phyloP scores from a whole-genome alignment of 163 green algal genomes.

The Chlorella variabilis region DNA sequence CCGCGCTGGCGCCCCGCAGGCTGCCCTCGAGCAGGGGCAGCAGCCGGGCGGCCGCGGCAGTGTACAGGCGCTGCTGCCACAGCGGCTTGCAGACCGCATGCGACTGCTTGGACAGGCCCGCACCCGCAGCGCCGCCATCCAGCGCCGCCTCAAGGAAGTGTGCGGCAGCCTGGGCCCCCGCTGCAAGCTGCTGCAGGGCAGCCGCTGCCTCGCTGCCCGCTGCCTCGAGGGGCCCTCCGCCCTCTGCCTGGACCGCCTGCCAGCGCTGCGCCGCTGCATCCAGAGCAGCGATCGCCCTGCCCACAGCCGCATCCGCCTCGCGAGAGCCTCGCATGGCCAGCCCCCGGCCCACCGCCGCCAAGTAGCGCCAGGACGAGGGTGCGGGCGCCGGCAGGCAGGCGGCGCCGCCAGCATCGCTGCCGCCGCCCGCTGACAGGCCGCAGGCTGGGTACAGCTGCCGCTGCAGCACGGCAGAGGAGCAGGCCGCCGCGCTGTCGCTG shows the following conservation, averaged over 20 bases:
- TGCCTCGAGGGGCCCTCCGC: background rate
- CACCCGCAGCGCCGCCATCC: background rate
- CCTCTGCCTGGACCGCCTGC: background rate
- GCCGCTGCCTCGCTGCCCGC: background rate
- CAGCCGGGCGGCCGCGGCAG: background rate
- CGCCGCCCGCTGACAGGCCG: background rate
- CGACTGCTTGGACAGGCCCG: constrained; percentile 1
- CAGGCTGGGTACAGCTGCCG: constrained; percentile 5
- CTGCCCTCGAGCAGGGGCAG: constrained; percentile 27
- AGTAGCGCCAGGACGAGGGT: constrained; percentile 6
- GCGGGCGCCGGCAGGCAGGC: background rate
- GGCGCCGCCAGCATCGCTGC: background rate
- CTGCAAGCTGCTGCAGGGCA: background rate
- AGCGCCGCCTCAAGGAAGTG: background rate
- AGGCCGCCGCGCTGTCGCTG: background rate
- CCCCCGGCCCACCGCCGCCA: constrained; percentile 9
- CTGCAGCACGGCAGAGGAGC: background rate
- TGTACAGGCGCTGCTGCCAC: constrained; percentile 59
- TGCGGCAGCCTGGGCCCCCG: background rate
- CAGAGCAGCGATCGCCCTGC: background rate
- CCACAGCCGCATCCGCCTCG: background rate
- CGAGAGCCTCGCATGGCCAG: constrained; percentile 39
- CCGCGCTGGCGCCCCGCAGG: background rate
- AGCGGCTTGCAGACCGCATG: constrained; percentile 33
- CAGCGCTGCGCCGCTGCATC: constrained; percentile 9